Evolutionary conservation across 352 stramenopile species (phyloP).

Genomic region (Phytophthora syringae): DNA sequence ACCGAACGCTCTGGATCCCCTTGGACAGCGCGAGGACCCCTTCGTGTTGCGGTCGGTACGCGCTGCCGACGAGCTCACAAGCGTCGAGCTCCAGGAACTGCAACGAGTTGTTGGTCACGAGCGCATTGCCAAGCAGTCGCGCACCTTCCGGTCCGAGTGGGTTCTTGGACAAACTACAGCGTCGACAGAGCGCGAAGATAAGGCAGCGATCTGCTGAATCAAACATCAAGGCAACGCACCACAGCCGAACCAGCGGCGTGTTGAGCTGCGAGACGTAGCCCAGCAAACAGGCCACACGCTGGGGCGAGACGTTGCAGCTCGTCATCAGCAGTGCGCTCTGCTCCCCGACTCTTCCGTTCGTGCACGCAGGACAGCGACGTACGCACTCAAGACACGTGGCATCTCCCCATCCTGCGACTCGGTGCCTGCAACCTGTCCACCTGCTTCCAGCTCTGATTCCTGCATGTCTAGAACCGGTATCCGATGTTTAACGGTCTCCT

Average conservation of each 20-base stretch:
- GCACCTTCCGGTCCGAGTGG: conserved; percentile 49
- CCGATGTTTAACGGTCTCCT: neutral
- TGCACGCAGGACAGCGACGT: conserved; percentile 15
- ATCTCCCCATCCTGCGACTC: conserved; percentile 8
- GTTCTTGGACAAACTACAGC: conserved; percentile 53
- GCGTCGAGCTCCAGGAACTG: conserved; percentile 63
- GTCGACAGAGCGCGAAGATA: conserved; percentile 14
- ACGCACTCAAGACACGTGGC: conserved; percentile 13
- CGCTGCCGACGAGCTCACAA: conserved; percentile 58
- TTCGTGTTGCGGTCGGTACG: conserved; percentile 56
- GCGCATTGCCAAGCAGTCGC: conserved; percentile 47
- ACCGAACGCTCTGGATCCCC: conserved; percentile 61
- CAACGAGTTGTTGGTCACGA: conserved; percentile 71
- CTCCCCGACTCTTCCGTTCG: conserved; percentile 1
- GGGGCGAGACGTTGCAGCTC: conserved; percentile 18
- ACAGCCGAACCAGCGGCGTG: conserved; percentile 39
- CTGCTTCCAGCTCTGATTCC: too few species aligned
- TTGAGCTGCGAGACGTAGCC: conserved; percentile 40
- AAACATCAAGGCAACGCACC: conserved; percentile 20
- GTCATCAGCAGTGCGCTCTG: conserved; percentile 29
- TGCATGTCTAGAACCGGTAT: neutral
- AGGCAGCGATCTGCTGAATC: conserved; percentile 25
- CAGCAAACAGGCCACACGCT: conserved; percentile 27
- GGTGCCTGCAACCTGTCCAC: conserved; percentile 1
- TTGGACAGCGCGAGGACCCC: conserved; percentile 63